These are phyloP conservation scores for Emiliania huxleyi DNA, from an alignment of 78 protist species.

Conservation along the genomic window DNA sequence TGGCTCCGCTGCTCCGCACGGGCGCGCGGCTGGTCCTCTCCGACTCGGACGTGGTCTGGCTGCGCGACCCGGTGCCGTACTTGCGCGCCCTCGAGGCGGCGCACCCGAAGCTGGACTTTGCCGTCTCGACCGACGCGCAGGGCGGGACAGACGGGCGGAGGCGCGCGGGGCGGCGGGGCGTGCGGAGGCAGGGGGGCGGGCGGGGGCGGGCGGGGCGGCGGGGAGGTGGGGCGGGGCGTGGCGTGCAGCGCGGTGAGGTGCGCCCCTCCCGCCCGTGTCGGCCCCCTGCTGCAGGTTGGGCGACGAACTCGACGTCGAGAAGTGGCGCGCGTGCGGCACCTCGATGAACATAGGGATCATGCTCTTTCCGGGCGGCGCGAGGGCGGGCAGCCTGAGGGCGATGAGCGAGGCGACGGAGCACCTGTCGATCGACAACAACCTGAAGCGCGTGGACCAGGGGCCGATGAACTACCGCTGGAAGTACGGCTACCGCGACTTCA, in stretches of 20 bases:
- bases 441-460: not conserved
- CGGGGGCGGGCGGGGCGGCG: not conserved
- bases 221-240: too few relatives aligned
- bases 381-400: not conserved
- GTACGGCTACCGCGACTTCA: not conserved
- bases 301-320: not conserved
- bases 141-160: not conserved
- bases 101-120: not conserved
- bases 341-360: constrained; percentile 16
- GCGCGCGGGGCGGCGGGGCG: not conserved
- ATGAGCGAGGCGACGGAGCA: not conserved
- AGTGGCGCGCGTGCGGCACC: not conserved
- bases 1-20: constrained; percentile 11
- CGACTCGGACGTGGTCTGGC: constrained; percentile 16
- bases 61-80: constrained; percentile 10
- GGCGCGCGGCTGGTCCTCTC: not conserved
- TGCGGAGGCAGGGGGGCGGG: not conserved
- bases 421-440: not conserved
- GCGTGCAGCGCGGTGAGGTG: too few relatives aligned
- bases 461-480: constrained; percentile 13
- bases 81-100: not conserved
- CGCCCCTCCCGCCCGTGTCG: too few relatives aligned
- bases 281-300: too few relatives aligned
- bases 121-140: constrained; percentile 25
- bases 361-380: not conserved